Conservation (phyloP, 2,329 filamentous ascomycete genomes). For the Colletotrichum somersetense region DNA sequence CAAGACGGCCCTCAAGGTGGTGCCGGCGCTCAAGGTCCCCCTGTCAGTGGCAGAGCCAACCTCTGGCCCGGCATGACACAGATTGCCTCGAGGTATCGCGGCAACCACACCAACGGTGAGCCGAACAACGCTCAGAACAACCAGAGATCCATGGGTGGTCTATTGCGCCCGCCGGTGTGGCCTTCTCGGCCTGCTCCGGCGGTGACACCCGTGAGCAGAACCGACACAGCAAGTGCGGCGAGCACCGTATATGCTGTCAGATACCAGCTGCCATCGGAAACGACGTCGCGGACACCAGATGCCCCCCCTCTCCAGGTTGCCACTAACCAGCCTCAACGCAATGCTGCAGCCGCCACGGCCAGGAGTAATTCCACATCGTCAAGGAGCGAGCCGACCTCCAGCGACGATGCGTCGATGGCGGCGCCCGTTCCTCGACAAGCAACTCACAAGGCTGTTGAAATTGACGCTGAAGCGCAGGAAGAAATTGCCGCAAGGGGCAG, state of each 20-base stretch:
- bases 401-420: constrained; percentile 43
- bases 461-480: constrained; percentile 48
- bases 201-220: constrained; percentile 70
- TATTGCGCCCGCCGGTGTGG: constrained; percentile 66
- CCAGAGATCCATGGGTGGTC: constrained; percentile 49
- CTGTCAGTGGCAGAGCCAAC: constrained; percentile 48
- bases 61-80: constrained; percentile 58
- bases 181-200: constrained; percentile 67
- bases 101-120: constrained; percentile 23
- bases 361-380: constrained; percentile 26
- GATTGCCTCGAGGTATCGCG: constrained; percentile 54
- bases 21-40: constrained; percentile 41
- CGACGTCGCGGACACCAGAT: constrained; percentile 47
- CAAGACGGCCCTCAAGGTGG: constrained; percentile 42
- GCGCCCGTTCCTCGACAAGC: constrained; percentile 39
- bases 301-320: constrained; percentile 14
- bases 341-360: constrained; percentile 15
- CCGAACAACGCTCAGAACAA: constrained; percentile 41
- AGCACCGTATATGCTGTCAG: constrained; percentile 74
- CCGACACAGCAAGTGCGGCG: constrained; percentile 73
- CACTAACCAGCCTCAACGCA: constrained; percentile 25
- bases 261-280: constrained; percentile 70
- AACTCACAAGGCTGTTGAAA: constrained; percentile 26
- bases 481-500: constrained; percentile 40
- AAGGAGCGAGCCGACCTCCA: constrained; percentile 28